These are phyloP conservation scores for Lentinula sp. DNA, from an alignment of 768 basidiomycete species.

Conservation along the genomic window DNA sequence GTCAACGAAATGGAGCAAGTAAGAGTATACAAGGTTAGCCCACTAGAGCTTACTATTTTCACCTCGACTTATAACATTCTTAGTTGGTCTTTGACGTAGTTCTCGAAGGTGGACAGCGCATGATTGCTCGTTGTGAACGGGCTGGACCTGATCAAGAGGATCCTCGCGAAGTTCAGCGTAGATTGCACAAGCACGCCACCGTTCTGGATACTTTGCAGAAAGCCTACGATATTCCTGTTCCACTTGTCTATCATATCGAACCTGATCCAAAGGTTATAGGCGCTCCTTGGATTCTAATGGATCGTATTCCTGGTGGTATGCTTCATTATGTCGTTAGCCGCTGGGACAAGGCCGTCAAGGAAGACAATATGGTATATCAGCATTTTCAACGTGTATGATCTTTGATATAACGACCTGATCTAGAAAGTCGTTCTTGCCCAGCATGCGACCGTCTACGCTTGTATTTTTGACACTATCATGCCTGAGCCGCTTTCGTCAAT, in stretches of 20 bases:
- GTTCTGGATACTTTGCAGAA: not conserved
- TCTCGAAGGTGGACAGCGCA: not conserved
- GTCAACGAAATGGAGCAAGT: not conserved
- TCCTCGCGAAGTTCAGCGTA: not conserved
- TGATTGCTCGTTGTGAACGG: not conserved
- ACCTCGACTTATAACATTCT: not conserved
- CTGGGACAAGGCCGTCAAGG: not conserved
- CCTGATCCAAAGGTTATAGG: not conserved
- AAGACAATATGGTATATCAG: not conserved
- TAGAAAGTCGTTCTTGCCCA: not conserved
- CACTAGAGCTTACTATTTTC: not conserved
- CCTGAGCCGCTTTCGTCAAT: not conserved
- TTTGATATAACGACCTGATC: not conserved
- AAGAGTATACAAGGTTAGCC: not conserved
- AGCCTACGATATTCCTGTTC: not conserved
- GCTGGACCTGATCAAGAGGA: not conserved
- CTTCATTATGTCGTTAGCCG: not conserved
- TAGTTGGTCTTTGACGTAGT: not conserved
- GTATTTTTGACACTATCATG: not conserved
- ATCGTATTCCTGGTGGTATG: not conserved
- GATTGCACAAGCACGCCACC: not conserved
- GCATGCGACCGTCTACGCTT: not conserved
- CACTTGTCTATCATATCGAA: not conserved
- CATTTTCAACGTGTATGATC: not conserved
- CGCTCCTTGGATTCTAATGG: not conserved